Evolutionary conservation across 2,329 filamentous ascomycete species (phyloP), one percentile per base, ranked within the genome.

Genomic region (Fusarium drepaniforme): DNA sequence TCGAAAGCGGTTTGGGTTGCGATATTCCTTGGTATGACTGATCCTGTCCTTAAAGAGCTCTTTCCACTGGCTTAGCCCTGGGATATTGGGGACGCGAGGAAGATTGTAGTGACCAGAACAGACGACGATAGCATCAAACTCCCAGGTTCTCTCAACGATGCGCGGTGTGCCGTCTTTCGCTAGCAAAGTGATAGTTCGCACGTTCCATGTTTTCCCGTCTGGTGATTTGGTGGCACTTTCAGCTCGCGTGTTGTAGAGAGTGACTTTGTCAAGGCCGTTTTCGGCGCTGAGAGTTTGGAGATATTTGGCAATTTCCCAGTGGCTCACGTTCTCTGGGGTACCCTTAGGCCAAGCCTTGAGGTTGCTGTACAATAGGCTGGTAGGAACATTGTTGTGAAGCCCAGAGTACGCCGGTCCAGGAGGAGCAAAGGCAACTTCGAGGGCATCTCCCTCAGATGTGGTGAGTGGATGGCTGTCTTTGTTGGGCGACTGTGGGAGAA

Each of bases 301-400:
- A 76, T 94, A 93, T 3, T 87, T 82, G 57, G 87, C 87, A 30
- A 93, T 81, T 0, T 88, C 84, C 21, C 82, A 77, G 72, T 93
- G 92, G 13, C 83, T 87, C 12, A 92, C 88, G 71, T 89, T 89
- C 21, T 90, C 88, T 4, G 86, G 86, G 0, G 90, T 93, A 2
- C 88, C 90, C 8, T 86, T 81, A 0, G 91, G 90, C 88, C 92
- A 94, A 1, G 77, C 70, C 9, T 82, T 78, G 5, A 88, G 79
- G n/a, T 80, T 82, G 67, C 82, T 86, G 58, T 81, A 79, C 82
- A 88, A 83, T 25, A 88, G 75, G 18, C 79, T 85, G 21, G 92
- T 90, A 0, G 93, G 92, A 5, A 96, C 92, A 78, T 96, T 96
- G 46, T 93, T 94, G 79, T 92, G 92, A 11, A 96, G 83, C 3